Percentiles rank a stretch among this genome's conserved stretches.
Evolutionary conservation across 176 grass and related monocot genomes (phyloP).

Genomic region (Musa schizocarpa): DNA sequence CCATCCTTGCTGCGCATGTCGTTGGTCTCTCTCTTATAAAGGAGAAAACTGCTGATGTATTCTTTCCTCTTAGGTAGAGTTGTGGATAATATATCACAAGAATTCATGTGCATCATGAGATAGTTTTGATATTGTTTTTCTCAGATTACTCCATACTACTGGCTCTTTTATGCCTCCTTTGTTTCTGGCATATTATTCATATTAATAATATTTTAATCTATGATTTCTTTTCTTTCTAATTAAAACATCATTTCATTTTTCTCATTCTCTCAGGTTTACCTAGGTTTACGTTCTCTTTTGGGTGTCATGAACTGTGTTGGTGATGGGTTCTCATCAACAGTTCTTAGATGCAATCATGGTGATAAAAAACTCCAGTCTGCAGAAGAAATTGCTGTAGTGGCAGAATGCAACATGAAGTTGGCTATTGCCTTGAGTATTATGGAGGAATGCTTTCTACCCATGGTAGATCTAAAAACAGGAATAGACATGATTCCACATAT

Average conservation of each 20-base stretch:
- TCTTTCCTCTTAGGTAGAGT: too few relatives aligned
- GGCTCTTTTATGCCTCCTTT: not conserved
- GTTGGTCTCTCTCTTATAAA: too few relatives aligned
- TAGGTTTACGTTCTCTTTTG: conserved; percentile 43
- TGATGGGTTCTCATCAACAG: conserved; percentile 45
- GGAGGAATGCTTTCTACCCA: conserved; percentile 89
- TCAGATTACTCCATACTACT: not conserved
- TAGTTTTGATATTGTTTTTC: too few relatives aligned
- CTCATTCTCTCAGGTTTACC: conserved; percentile 43
- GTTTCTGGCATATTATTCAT: not conserved
- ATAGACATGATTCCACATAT: conserved; percentile 70
- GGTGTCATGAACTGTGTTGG: conserved; percentile 45
- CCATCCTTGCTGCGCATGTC: too few relatives aligned
- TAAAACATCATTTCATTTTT: conserved; percentile 3
- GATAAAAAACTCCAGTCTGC: conserved; percentile 43
- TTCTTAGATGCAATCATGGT: conserved; percentile 57
- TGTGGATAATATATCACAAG: too few relatives aligned
- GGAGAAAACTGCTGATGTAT: too few relatives aligned
- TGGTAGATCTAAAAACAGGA: conserved; percentile 68
- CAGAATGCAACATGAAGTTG: conserved; percentile 95
- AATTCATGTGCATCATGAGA: too few relatives aligned
- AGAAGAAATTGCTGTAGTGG: conserved; percentile 50
- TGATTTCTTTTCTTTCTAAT: not conserved
- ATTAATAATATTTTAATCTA: not conserved
- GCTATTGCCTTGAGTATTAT: conserved; percentile 69